phyloP scores from a whole-genome alignment of 139 green algal species.

The Klebsormidium nitens region DNA sequence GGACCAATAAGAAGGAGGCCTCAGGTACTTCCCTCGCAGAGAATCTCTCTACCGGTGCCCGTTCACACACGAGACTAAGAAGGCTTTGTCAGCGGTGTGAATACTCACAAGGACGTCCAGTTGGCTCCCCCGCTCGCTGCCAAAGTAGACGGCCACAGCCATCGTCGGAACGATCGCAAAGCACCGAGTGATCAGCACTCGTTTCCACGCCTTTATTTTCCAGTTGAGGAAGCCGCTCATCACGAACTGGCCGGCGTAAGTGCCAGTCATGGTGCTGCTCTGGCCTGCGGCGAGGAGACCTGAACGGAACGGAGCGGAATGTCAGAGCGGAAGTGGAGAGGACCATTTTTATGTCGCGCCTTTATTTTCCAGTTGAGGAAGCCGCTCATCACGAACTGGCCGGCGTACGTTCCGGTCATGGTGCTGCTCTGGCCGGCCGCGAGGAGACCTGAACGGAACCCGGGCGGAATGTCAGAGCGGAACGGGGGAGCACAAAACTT shows the following conservation, averaged over 20 bases:
- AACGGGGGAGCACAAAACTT: too few relatives aligned
- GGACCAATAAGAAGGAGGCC: too few relatives aligned
- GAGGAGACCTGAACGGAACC: constrained; percentile 35
- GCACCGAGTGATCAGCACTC: constrained; percentile 41
- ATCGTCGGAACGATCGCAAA: constrained; percentile 45
- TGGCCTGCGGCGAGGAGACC: constrained; percentile 52
- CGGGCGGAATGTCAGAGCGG: too few relatives aligned
- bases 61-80: too few relatives aligned
- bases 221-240: constrained; percentile 57
- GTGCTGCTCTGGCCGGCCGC: constrained; percentile 58
- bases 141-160: constrained; percentile 36
- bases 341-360: too few relatives aligned
- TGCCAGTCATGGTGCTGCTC: constrained; percentile 69
- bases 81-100: too few relatives aligned
- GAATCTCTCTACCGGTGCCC: too few relatives aligned
- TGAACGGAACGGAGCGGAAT: too few relatives aligned
- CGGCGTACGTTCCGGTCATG: constrained; percentile 73
- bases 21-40: too few relatives aligned
- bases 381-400: constrained; percentile 73
- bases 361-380: too few relatives aligned
- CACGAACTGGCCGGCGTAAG: constrained; percentile 76
- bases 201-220: constrained; percentile 22
- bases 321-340: too few relatives aligned
- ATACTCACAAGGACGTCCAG: constrained; percentile 31
- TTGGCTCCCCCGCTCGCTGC: neutral